Conservation (phyloP, 2,329 filamentous ascomycete genomes). For the Chaetomiaceae sp. region DNA sequence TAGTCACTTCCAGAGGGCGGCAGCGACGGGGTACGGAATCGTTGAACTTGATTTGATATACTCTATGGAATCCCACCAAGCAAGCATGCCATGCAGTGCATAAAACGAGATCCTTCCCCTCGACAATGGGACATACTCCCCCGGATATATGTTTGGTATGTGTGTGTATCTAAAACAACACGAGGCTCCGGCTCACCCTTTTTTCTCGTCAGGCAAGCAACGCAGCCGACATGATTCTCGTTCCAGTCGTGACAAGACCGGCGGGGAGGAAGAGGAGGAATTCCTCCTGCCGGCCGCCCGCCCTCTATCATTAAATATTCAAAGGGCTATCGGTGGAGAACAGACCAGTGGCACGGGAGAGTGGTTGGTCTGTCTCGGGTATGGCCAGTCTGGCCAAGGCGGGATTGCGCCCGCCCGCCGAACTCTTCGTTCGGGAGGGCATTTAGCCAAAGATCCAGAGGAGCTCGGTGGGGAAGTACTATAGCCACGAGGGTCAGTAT, state of each 20-base stretch:
- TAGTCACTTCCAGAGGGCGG: too few species aligned
- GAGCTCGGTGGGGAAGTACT: slow-evolving; percentile 54
- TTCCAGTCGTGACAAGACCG: slow-evolving; percentile 19
- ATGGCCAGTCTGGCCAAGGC: slow-evolving; percentile 1
- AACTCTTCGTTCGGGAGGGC: not conserved
- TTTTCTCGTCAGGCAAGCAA: slow-evolving; percentile 1
- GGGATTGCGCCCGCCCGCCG: slow-evolving; percentile 4
- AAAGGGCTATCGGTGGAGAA: not conserved
- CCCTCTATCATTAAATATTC: not conserved
- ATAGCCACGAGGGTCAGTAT: not conserved
- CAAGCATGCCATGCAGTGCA: slow-evolving; percentile 12
- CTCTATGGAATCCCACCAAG: slow-evolving; percentile 2
- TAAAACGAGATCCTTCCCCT: not conserved
- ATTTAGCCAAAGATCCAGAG: slow-evolving; percentile 55
- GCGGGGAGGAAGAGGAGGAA: not conserved
- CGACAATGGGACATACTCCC: not conserved
- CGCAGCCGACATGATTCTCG: slow-evolving; percentile 7
- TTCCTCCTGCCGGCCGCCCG: slow-evolving; percentile 6
- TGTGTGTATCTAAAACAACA: slow-evolving; percentile 2
- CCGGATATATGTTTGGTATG: not conserved
- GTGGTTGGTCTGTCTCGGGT: not conserved
- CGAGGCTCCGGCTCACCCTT: not conserved
- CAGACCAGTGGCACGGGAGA: not conserved
- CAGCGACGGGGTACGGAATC: too few species aligned
- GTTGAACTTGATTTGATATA: slow-evolving; percentile 2